phyloP scores from a whole-genome alignment of 164 flowering plant species.

The Nymphaea colorata region DNA sequence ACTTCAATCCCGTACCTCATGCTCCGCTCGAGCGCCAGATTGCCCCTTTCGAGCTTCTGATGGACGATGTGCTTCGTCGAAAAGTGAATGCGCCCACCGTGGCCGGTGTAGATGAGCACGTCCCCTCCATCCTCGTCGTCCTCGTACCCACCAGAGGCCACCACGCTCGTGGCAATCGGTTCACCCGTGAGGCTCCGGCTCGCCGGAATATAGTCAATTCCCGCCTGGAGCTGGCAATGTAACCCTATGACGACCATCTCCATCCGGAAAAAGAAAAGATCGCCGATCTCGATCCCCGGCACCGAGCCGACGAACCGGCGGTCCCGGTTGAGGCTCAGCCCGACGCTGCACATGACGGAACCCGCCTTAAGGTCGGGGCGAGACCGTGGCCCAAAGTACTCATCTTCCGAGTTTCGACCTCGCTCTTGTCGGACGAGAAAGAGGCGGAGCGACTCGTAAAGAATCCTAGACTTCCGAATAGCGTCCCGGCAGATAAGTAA shows the following conservation, averaged over 20 bases:
- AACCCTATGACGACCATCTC: slow-evolving; percentile 75
- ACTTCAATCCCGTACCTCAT: slow-evolving; percentile 72
- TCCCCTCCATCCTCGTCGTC: slow-evolving; percentile 79
- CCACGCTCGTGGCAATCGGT: slow-evolving; percentile 78
- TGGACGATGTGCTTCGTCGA: slow-evolving; percentile 27
- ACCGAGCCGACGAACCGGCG: slow-evolving; percentile 69
- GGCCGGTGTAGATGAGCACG: slow-evolving; percentile 66
- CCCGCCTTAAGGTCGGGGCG: slow-evolving; percentile 53
- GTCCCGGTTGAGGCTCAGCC: slow-evolving; percentile 66
- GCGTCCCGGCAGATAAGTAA: slow-evolving; percentile 24
- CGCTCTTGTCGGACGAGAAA: slow-evolving; percentile 30
- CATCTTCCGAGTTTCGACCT: slow-evolving; percentile 6
- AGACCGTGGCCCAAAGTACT: slow-evolving; percentile 9
- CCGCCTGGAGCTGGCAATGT: slow-evolving; percentile 53
- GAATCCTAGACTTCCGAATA: slow-evolving; percentile 49
- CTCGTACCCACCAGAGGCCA: slow-evolving; percentile 89
- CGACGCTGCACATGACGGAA: slow-evolving; percentile 34
- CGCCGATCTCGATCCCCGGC: slow-evolving; percentile 74
- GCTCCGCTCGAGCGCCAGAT: slow-evolving; percentile 77
- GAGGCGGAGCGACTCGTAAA: slow-evolving; percentile 53
- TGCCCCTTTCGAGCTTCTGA: slow-evolving; percentile 80
- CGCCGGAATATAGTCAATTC: slow-evolving; percentile 35
- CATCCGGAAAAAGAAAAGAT: slow-evolving; percentile 62
- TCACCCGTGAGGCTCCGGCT: slow-evolving; percentile 29
- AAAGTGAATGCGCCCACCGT: slow-evolving; percentile 60